Base-by-base conservation (phyloP, 805 yeast species). In the Millerago galiae region DNA sequence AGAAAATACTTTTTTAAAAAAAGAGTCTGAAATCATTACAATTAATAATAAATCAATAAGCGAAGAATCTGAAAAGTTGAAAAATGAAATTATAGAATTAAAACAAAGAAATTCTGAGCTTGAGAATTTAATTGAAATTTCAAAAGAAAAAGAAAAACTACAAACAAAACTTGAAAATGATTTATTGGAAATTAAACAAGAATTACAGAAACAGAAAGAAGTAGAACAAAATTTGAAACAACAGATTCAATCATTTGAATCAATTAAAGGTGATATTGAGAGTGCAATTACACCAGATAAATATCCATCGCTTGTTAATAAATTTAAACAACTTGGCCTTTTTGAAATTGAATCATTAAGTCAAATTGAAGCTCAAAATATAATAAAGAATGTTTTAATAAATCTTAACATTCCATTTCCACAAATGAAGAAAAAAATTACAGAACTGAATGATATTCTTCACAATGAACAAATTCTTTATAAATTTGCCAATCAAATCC, bases 331-430 rank as follows among this genome's bases (percentile, higher is more conserved):
- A 4, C 51, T 55, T 37, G 57, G 56, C 44, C 50, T 66, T 3
- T 48, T 50, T 3, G 35, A 46, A n/a, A 55, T 67, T 15, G 67
- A 65, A 36, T 35, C 37, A 3, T 45, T 65, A 16, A 51, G 58
- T 11, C 42, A 56, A 41, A 49, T 58, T 3, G 56, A 60, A 17
- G 55, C 65, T 14, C 68, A 64, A 28, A 66, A 65, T 46, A 47
- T 60, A 4, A 49, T 66, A 25, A 66, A 66, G 45, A 59, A 64
- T 46, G 43, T 66, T 8, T 46, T 63, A 35, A 45, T 62, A 2
- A 45, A 59, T 25, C 53, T 66, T 35, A 55, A 55, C 12, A 56
- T 64, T 14, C 68, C 70, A 13, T 58, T 51, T 34, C 43, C 58
- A 12, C 51, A 61, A 34, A 44, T 62, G 8, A 49, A 53, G 28